Base-by-base conservation (phyloP, 768 basidiomycete genomes). In the Auriscalpium microsporum region DNA sequence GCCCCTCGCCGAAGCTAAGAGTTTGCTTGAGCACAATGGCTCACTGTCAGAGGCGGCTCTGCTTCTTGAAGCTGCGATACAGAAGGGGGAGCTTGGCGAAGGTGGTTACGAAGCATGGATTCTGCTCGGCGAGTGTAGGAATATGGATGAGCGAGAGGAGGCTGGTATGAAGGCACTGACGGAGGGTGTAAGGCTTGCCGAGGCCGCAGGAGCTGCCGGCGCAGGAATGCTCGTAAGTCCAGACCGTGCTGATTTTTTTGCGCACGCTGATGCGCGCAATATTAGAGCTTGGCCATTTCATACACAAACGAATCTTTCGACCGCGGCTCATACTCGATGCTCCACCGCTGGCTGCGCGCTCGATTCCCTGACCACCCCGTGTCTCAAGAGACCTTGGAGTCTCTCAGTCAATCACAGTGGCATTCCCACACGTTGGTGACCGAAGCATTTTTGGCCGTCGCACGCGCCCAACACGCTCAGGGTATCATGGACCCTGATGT, bases 301-400 rank as follows among this genome's bases (percentile, higher is more conserved):
- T 98, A 90, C 69, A 95, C 94, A 35, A 99, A 98, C 64, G 95
- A 98, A 71, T 82, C 82, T 0, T 87, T 85, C 62, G 94, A 98
- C 63, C 78, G 87, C 10, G 94, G 85, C 8, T 87, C 94, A 3
- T 83, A 95, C 65, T 73, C 83, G 0, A 90, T 86, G 75, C 79
- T 99, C 14, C 79, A 94, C 49, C 86, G 86, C 35, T 97, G 92
- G 90, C 74, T 97, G 50, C 72, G 73, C 53, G 79, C 85, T 38
- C 79, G 79, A 48, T 86, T 80, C 69, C 87, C 82, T 9, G 73
- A 72, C 19, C 75, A 77, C 58, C 73, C 70, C 45, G 72, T 88
- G 44, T 69, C 81, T 1, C 75, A 81, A 42, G 81, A 81, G 47
- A 78, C 81, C 0, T 71, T 78, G 60, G 69, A 78, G 49, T 79